These are phyloP conservation scores for Vaccinium darrowii DNA, from an alignment of 148 eudicot species.

Conservation along the genomic window DNA sequence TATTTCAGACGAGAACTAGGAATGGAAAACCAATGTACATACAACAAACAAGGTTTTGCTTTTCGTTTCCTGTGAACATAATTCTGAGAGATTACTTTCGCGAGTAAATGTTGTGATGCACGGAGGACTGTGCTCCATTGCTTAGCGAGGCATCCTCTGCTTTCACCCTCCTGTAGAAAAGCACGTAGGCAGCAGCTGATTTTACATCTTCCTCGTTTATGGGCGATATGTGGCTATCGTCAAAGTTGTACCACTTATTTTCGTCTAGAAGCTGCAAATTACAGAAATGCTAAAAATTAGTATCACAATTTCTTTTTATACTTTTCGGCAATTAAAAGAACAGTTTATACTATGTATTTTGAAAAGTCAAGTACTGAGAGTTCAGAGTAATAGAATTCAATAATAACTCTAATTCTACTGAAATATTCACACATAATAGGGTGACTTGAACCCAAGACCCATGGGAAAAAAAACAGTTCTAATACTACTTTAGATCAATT, in stretches of 20 bases:
- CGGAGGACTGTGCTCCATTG: constrained; percentile 35
- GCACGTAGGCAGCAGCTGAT: constrained; percentile 85
- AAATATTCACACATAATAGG: not conserved
- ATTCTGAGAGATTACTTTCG: constrained; percentile 14
- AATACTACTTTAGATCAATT: not conserved
- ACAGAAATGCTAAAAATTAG: constrained; percentile 1
- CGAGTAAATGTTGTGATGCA: constrained; percentile 25
- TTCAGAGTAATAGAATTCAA: not conserved
- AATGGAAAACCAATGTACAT: constrained; percentile 13
- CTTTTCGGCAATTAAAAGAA: not conserved
- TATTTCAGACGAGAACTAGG: not conserved
- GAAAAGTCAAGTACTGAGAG: not conserved
- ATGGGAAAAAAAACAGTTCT: not conserved
- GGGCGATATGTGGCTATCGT: constrained; percentile 72
- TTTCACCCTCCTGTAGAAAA: constrained; percentile 75
- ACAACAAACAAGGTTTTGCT: constrained; percentile 8
- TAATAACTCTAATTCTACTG: not conserved
- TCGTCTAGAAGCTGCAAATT: constrained; percentile 69
- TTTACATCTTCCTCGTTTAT: constrained; percentile 84
- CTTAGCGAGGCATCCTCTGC: constrained; percentile 36
- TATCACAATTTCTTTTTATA: not conserved
- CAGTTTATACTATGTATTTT: not conserved
- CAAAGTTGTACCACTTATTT: constrained; percentile 86
- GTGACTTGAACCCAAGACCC: not conserved
- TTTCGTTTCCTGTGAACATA: not conserved